Base-by-base conservation (phyloP, 805 yeast genomes). In the Pichia heedii region DNA sequence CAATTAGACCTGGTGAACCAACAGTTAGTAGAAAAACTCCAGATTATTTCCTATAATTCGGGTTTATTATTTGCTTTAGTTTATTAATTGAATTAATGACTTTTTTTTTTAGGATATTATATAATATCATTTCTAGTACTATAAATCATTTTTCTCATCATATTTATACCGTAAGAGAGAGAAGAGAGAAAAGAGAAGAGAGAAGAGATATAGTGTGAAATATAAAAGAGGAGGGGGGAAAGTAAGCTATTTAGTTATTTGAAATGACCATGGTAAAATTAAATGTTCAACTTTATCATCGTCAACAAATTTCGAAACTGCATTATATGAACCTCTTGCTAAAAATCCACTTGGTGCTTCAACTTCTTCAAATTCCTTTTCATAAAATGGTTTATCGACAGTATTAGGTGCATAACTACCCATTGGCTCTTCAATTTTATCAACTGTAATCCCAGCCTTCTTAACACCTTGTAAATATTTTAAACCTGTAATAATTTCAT, bases 1-100 rank as follows among this genome's bases (percentile, higher is more conserved):
- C 89, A 42, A 88, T 93, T 48, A 80, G 98, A 68, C 96, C 97
- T 13, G 96, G 96, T 47, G 98, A 90, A 69, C 97, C 98, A 45
- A 85, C 95, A 10, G 97, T 89, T 33, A 85, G 95, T 36, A 79
- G 97, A 66, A 88, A 90, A 64, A 89, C 97, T 10, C 97, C 98
- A 13, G 97, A 90, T 67, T 90, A 90, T 66, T 90, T 90, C 76
- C 75, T 88, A 65, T 85, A 69, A 73, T 32, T 39, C 5, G 2
- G 22, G n/a, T 13, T n/a, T 13, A 13, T 6, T 2, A 13, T 10
- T 12, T 12, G 3, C 15, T 10, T 12, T 13, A 13, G 32, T 27
- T 6, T 10, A 13, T 29, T 29, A 16, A n/a, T 29, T 13, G 15
- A 13, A 7, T 24, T 24, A 11, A 24, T 24, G 11, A 24, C 27